phyloP scores from a whole-genome alignment of 371 early-diverging fungal species.

The Zychaea mexicana region DNA sequence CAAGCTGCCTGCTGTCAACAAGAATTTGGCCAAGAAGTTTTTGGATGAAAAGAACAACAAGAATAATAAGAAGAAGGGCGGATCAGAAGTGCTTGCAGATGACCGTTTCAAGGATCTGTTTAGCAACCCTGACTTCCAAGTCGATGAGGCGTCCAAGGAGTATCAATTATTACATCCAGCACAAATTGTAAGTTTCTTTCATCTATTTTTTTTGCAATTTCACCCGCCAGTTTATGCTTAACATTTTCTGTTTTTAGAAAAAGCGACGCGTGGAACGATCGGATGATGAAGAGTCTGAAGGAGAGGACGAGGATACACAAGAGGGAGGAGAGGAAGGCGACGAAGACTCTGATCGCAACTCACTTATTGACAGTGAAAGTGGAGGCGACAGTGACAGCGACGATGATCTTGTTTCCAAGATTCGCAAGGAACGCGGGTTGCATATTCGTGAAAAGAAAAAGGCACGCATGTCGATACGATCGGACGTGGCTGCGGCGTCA shows the following conservation, averaged over 20 bases:
- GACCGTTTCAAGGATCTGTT: constrained; percentile 89
- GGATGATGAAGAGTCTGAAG: constrained; percentile 40
- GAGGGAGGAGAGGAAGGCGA: constrained; percentile 45
- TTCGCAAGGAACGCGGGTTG: constrained; percentile 48
- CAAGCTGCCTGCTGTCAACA: constrained; percentile 92
- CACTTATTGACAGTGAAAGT: constrained; percentile 8
- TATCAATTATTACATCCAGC: constrained; percentile 86
- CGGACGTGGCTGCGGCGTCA: constrained; percentile 34
- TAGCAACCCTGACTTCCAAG: constrained; percentile 90
- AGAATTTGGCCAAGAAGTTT: constrained; percentile 78
- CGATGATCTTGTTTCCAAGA: constrained; percentile 47
- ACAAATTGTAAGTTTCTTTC: constrained; percentile 26
- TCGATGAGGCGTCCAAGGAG: constrained; percentile 86
- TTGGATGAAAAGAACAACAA: constrained; percentile 52
- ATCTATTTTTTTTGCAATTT: background rate
- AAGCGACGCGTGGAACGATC: constrained; percentile 35
- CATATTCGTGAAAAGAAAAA: constrained; percentile 35
- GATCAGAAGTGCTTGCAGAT: constrained; percentile 65
- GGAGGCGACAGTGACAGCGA: constrained; percentile 47
- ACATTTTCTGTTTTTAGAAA: constrained; percentile 16
- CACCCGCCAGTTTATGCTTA: background rate
- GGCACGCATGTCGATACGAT: constrained; percentile 21
- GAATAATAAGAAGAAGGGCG: constrained; percentile 53
- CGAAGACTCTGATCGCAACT: constrained; percentile 42
- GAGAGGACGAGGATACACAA: constrained; percentile 42